Evolutionary conservation across 306 rosid species (phyloP).

Genomic region (Vicia villosa): DNA sequence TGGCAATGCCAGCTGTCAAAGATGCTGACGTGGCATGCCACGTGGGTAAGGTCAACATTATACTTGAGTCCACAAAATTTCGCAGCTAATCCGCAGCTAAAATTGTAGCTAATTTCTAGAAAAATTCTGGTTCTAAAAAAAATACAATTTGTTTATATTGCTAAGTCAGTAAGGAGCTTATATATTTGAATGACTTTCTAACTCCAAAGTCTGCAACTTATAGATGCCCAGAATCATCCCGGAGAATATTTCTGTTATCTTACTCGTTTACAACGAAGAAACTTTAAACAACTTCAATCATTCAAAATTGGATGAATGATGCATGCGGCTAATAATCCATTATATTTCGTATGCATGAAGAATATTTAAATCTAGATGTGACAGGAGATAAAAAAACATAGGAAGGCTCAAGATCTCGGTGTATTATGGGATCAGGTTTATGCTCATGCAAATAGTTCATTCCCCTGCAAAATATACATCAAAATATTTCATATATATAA

Average conservation of each 20-base stretch:
- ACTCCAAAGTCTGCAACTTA: conserved; percentile 73
- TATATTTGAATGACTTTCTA: conserved; percentile 52
- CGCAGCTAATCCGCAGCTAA: no score
- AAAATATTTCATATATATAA: conserved; percentile 15
- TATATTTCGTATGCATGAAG: conserved; percentile 34
- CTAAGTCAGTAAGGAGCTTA: conserved; percentile 59
- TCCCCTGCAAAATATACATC: not conserved
- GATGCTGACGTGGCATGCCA: no score
- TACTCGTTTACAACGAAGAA: conserved; percentile 52
- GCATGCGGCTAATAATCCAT: conserved; percentile 29
- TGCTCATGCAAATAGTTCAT: no score
- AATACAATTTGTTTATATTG: no score
- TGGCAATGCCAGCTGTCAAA: no score
- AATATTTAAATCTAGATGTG: conserved; percentile 31
- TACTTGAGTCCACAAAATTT: no score
- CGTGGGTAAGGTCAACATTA: no score
- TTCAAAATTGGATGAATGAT: conserved; percentile 39
- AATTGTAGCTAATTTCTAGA: no score
- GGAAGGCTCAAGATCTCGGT: no score
- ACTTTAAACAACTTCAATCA: conserved; percentile 52
- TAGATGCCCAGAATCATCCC: conserved; percentile 73
- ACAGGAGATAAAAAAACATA: no score
- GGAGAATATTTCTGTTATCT: conserved; percentile 64
- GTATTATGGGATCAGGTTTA: no score
- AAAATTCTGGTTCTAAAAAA: no score